Base-by-base conservation (phyloP, 805 yeast species). In the Jamesozyma gamospora region DNA sequence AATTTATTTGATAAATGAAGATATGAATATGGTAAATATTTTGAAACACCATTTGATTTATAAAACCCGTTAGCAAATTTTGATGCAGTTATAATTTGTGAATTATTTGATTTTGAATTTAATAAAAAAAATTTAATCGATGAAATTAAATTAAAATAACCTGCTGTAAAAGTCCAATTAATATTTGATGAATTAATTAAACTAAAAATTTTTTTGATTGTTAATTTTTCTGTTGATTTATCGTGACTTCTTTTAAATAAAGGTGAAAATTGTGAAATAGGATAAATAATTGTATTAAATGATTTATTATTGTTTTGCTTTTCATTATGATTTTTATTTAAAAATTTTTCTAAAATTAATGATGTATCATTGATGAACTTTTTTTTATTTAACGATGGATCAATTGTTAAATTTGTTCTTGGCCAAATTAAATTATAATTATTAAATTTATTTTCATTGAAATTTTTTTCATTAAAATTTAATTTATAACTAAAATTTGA, bases 1-100 rank as follows among this genome's bases (percentile, higher is more conserved):
- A 92, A 92, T 35, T 66, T 64, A 44, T 76, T 72, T 1, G 95
- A 84, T 30, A 85, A 70, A 48, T 82, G 71, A 4, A 86, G 66
- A 60, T 92, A 92, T 0, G 96, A 95, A 44, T 75, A 83, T 0
- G 98, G 98, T 16, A 92, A 63, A 52, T 77, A 75, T 43, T 79
- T 74, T 1, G 95, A 82, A 2, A 87, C 66, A 3, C 98, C 97
- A 7, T 73, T 67, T 0, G 95, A 82, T 54, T 79, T 70, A 62
- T 79, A 92, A 64, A 92, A 92, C 1, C 96, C 94, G 60, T 92
- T 92, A 4, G 97, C 96, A 48, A 79, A 73, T 1, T 95, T 94
- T 0, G 96, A 78, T 0, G 98, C 97, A 0, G 96, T 86, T 27
- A 92, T 81, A 2, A 92, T 82, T 0, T 69, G 64, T 4, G 53